These are phyloP conservation scores for Ballota nigra DNA, from an alignment of 257 asterid species.

Conservation along the genomic window DNA sequence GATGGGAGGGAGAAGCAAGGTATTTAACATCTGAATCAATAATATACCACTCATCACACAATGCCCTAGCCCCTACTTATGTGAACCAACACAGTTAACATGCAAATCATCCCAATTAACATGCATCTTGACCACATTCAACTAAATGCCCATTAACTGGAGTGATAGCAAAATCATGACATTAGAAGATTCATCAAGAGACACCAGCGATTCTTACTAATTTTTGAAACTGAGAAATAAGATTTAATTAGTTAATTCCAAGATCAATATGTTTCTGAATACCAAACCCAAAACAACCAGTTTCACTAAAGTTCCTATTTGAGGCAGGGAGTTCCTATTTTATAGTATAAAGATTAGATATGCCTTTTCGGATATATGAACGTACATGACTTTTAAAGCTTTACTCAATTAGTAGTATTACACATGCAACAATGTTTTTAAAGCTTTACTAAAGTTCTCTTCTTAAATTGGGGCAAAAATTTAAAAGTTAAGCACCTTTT, in stretches of 20 bases:
- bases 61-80: too few relatives aligned
- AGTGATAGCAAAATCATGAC: background rate
- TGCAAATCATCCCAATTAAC: background rate
- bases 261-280: slow-evolving; percentile 85
- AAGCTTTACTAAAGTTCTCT: too few relatives aligned
- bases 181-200: background rate
- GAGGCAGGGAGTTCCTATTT: too few relatives aligned
- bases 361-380: too few relatives aligned
- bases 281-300: slow-evolving; percentile 84
- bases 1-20: background rate
- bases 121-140: background rate
- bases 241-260: slow-evolving; percentile 62
- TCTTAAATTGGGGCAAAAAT: too few relatives aligned
- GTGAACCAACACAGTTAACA: background rate
- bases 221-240: background rate
- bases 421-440: too few relatives aligned
- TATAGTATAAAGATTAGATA: too few relatives aligned
- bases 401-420: too few relatives aligned
- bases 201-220: too few relatives aligned
- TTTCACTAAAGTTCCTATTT: slow-evolving; percentile 70
- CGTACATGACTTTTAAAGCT: too few relatives aligned
- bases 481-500: too few relatives aligned
- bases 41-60: too few relatives aligned
- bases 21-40: background rate
- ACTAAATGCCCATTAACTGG: background rate